phyloP scores from a whole-genome alignment of 2,329 filamentous ascomycete genomes.

The Aspergillus aculeatus region DNA sequence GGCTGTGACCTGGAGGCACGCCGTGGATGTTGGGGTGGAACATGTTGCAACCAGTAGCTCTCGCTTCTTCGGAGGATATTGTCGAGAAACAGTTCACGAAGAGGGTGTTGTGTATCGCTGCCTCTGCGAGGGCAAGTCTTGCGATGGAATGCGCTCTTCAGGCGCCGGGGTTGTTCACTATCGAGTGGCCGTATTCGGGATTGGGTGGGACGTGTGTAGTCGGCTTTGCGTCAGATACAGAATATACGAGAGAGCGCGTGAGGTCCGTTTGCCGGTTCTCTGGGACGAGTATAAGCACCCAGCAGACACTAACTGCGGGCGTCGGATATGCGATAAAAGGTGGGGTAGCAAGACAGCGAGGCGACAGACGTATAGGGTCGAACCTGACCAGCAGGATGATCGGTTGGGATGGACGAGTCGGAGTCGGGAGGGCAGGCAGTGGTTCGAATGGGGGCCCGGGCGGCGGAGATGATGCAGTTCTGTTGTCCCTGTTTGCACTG shows the following conservation, averaged over 20 bases:
- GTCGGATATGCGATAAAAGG: background rate
- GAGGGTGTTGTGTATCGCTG: background rate
- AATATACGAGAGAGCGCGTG: too few species aligned
- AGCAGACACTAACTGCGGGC: background rate
- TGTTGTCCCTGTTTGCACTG: too few species aligned
- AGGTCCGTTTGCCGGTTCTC: background rate
- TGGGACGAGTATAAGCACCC: background rate
- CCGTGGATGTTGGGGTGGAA: conserved; percentile 15
- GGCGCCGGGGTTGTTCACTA: too few species aligned
- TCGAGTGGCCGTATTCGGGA: too few species aligned
- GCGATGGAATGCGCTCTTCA: too few species aligned
- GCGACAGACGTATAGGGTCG: background rate
- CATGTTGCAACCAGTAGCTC: conserved; percentile 1
- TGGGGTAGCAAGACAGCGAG: background rate
- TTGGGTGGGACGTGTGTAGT: too few species aligned
- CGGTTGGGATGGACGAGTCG: background rate
- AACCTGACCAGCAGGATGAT: background rate
- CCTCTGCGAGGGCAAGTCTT: too few species aligned
- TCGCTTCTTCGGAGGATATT: background rate
- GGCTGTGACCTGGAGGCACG: background rate
- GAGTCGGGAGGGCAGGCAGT: background rate
- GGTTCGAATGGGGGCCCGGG: background rate
- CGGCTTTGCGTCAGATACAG: too few species aligned
- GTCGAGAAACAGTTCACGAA: background rate
- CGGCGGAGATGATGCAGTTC: background rate